Evolutionary conservation across 306 rosid species (phyloP).

Genomic region (Citrullus amarus): DNA sequence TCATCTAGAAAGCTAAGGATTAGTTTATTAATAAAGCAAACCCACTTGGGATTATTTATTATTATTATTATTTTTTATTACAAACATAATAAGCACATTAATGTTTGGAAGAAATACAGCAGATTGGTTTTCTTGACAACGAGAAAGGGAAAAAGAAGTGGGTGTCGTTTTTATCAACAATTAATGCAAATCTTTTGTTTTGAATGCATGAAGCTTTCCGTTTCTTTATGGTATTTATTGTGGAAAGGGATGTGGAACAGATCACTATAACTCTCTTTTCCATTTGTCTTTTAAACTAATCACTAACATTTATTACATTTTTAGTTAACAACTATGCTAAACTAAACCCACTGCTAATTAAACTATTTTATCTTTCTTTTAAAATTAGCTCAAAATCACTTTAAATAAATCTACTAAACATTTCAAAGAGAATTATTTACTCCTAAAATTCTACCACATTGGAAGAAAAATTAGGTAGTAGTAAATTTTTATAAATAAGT

Average conservation of each 20-base stretch:
- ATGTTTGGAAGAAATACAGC: neutral
- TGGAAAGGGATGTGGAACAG: slow-evolving; percentile 43
- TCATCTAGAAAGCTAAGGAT: neutral
- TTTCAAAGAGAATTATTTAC: too few relatives aligned
- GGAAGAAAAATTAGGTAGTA: too few relatives aligned
- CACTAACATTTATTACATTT: neutral
- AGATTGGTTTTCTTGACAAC: neutral
- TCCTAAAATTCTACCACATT: too few relatives aligned
- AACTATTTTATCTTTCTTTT: too few relatives aligned
- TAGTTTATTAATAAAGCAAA: neutral
- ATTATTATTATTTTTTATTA: too few relatives aligned
- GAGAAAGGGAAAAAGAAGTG: neutral
- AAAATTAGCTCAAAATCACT: too few relatives aligned
- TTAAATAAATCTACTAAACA: too few relatives aligned
- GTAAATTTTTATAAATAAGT: too few relatives aligned
- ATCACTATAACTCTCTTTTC: slow-evolving; percentile 21
- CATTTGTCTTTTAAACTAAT: neutral
- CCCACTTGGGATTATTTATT: neutral
- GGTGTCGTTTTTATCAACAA: neutral
- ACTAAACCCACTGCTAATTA: neutral
- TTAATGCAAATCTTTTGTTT: slow-evolving; percentile 6
- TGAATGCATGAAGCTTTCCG: slow-evolving; percentile 10
- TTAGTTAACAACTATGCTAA: neutral
- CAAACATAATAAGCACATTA: neutral
- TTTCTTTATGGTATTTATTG: slow-evolving; percentile 20